phyloP scores from a whole-genome alignment of 495 filamentous ascomycete genomes.

The Rostrohypoxylon terebratum region DNA sequence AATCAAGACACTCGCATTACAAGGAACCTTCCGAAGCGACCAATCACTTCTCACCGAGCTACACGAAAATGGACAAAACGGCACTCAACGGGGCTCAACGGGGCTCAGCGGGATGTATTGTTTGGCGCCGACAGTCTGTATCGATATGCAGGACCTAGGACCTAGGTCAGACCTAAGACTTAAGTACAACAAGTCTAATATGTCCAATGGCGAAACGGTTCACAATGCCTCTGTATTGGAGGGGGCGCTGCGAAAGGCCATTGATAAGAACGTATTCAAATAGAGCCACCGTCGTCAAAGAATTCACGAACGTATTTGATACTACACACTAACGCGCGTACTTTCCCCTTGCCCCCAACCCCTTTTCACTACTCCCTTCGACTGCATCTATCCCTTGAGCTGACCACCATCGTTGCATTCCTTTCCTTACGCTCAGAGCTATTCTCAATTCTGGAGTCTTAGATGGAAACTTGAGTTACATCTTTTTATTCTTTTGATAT shows the following conservation, averaged over 20 bases:
- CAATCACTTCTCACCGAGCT: slow-evolving; percentile 14
- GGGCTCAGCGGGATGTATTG: background rate
- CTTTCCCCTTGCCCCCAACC: no score
- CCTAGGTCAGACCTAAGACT: no score
- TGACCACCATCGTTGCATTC: slow-evolving; percentile 33
- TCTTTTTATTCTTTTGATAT: slow-evolving; percentile 24
- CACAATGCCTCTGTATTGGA: slow-evolving; percentile 17
- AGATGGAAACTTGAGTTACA: background rate
- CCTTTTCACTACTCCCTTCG: slow-evolving; percentile 27
- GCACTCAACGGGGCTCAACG: no score
- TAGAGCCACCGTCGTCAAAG: slow-evolving; percentile 32
- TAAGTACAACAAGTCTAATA: background rate
- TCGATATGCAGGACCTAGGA: slow-evolving; percentile 3
- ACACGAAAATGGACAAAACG: background rate
- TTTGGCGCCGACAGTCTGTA: slow-evolving; percentile 27
- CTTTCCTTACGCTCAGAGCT: slow-evolving; percentile 4
- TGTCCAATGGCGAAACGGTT: slow-evolving; percentile 26
- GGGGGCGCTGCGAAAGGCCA: background rate
- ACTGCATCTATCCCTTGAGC: background rate
- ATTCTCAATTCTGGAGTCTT: slow-evolving; percentile 22
- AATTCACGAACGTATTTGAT: slow-evolving; percentile 8
- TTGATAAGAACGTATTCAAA: slow-evolving; percentile 12
- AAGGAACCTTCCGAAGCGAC: background rate
- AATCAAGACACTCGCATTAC: slow-evolving; percentile 35
- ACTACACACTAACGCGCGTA: background rate